Percentiles rank a stretch among this genome's conserved stretches.
Evolutionary conservation across 1,284 basidiomycete species (phyloP).

Genomic region (Trichosporon ovoides): DNA sequence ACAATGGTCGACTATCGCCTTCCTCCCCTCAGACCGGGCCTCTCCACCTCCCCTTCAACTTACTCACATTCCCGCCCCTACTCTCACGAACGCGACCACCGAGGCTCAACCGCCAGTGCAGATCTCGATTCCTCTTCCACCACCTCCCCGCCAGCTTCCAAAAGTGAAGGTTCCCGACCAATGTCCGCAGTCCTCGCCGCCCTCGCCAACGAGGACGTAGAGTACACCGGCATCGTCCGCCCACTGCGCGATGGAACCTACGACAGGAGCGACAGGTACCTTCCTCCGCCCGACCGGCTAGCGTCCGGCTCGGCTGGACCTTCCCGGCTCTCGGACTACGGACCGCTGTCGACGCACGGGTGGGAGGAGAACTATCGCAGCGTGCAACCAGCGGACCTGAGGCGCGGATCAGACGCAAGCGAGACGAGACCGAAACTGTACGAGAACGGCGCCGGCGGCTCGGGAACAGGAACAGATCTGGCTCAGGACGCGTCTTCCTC

Average conservation of each 20-base stretch:
- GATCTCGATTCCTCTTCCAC: not conserved
- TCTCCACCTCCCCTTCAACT: slow-evolving; percentile 3
- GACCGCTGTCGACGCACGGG: not conserved
- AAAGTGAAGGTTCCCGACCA: slow-evolving; percentile 1
- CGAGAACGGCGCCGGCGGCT: not conserved
- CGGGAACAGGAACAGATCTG: too few relatives aligned
- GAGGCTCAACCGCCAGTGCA: not conserved
- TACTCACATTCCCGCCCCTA: not conserved
- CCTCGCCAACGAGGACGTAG: slow-evolving; percentile 12
- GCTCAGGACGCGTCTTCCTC: not conserved
- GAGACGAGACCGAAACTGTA: not conserved
- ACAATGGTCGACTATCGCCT: slow-evolving; percentile 3
- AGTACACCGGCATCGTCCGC: slow-evolving; percentile 19
- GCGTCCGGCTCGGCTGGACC: not conserved
- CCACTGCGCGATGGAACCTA: slow-evolving; percentile 8
- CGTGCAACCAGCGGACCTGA: not conserved
- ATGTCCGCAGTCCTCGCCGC: slow-evolving; percentile 15
- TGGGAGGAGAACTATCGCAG: slow-evolving; percentile 5
- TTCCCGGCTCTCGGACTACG: not conserved
- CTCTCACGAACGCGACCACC: not conserved
- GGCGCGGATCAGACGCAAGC: not conserved
- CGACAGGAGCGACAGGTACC: slow-evolving; percentile 6
- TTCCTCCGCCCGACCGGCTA: not conserved
- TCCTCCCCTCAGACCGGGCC: not conserved
- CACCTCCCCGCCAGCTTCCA: not conserved